phyloP scores from a whole-genome alignment of 1,284 basidiomycete species.

The Melampsora americana region DNA sequence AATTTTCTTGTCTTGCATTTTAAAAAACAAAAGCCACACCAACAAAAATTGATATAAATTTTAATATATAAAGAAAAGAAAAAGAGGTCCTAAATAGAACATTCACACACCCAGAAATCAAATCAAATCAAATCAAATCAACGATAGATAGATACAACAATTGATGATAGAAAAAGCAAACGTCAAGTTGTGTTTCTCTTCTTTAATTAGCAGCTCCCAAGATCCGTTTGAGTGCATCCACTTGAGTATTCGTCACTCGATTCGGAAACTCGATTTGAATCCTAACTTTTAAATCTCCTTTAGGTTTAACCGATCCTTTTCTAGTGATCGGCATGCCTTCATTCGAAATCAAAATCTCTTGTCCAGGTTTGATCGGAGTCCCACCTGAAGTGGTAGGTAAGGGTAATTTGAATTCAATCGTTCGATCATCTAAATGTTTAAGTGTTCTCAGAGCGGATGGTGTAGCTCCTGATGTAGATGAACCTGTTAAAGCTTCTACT shows the following conservation, averaged over 20 bases:
- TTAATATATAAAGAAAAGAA: no score
- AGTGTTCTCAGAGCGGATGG: slow-evolving; percentile 59
- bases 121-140: no score
- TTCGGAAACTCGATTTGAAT: slow-evolving; percentile 84
- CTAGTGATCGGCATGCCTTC: slow-evolving; percentile 91
- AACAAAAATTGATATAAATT: no score
- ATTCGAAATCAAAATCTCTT: slow-evolving; percentile 66
- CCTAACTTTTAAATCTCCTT: slow-evolving; percentile 76
- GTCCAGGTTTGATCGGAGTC: slow-evolving; percentile 66
- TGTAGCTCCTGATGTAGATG: slow-evolving; percentile 54
- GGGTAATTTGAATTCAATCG: slow-evolving; percentile 67
- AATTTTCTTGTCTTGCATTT: no score
- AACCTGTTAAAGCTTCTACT: slow-evolving; percentile 72
- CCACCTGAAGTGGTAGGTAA: slow-evolving; percentile 57
- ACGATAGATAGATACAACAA: no score
- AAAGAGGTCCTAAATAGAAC: no score
- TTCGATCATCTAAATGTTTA: slow-evolving; percentile 72
- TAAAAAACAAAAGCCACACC: no score
- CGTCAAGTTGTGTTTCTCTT: no score
- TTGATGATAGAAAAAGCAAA: no score
- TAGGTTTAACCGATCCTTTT: slow-evolving; percentile 66
- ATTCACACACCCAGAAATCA: no score
- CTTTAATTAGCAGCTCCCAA: slow-evolving; percentile 10
- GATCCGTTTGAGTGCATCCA: slow-evolving; percentile 63
- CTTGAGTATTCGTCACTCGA: slow-evolving; percentile 68